Conservation (phyloP, 257 asterid genomes). For the Salvia hispanica region DNA sequence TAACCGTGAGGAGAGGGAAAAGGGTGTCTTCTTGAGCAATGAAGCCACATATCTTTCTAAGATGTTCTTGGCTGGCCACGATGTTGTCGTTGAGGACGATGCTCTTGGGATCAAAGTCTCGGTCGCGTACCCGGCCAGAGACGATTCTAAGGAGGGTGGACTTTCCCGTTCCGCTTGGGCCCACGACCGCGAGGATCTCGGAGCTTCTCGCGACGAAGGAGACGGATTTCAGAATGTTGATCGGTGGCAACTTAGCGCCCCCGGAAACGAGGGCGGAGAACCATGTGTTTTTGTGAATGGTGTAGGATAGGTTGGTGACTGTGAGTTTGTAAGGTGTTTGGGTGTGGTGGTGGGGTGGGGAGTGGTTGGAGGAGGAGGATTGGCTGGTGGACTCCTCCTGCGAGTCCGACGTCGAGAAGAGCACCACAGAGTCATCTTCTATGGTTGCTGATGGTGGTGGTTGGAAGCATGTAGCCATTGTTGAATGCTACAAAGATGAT, state of each 20-base stretch:
- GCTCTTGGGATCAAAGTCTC: conserved; percentile 52
- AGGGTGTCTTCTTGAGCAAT: conserved; percentile 84
- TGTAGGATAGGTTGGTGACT: conserved; percentile 62
- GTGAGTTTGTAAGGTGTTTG: conserved; percentile 47
- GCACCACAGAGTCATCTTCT: conserved; percentile 65
- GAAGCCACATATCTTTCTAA: conserved; percentile 77
- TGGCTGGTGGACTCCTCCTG: conserved; percentile 57
- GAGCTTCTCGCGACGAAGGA: conserved; percentile 68
- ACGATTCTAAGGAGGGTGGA: conserved; percentile 65
- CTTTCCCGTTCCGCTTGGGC: conserved; percentile 92
- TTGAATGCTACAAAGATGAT: conserved; percentile 18
- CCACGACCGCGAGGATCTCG: conserved; percentile 69
- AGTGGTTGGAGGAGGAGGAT: conserved; percentile 65
- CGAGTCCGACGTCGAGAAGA: conserved; percentile 67
- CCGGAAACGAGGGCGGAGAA: conserved; percentile 13
- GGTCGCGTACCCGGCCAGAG: conserved; percentile 61
- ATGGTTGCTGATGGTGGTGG: conserved; percentile 42
- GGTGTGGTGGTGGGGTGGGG: conserved; percentile 47
- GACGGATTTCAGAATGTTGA: conserved; percentile 63
- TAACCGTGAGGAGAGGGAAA: conserved; percentile 75
- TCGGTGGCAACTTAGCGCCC: conserved; percentile 44
- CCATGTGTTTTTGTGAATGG: conserved; percentile 41
- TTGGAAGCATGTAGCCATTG: conserved; percentile 58
- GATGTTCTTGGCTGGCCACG: conserved; percentile 47
- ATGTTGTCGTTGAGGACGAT: conserved; percentile 48